Conservation (phyloP, 257 asterid genomes). For the Capsicum baccatum region DNA sequence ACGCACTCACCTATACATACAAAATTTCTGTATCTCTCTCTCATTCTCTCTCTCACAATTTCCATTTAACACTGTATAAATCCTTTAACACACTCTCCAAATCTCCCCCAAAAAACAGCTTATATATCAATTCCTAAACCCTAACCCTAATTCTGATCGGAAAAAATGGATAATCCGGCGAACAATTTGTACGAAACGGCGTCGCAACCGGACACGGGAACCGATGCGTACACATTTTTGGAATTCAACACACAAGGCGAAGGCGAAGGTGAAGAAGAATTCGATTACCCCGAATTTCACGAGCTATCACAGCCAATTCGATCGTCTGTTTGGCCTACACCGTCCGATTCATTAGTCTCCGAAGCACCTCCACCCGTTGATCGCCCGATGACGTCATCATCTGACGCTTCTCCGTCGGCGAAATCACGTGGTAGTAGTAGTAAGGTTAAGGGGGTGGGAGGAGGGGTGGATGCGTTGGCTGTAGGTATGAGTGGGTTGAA, state of each 20-base stretch:
- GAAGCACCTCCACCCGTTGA: conserved; percentile 39
- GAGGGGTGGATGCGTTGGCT: conserved; percentile 85
- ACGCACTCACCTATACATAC: not conserved
- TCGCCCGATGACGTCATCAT: conserved; percentile 50
- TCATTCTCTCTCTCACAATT: not conserved
- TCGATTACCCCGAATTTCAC: conserved; percentile 85
- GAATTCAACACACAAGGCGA: conserved; percentile 95
- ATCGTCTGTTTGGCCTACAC: conserved; percentile 77
- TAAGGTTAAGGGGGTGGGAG: conserved; percentile 64
- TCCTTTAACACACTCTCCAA: not conserved
- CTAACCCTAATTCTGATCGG: conserved; percentile 21
- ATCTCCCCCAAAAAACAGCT: too few relatives aligned
- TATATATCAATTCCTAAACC: conserved; percentile 24
- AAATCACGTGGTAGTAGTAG: conserved; percentile 52
- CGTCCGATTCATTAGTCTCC: conserved; percentile 60
- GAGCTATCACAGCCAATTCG: conserved; percentile 96
- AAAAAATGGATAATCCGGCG: conserved; percentile 72
- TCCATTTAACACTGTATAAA: not conserved
- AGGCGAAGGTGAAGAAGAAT: conserved; percentile 52
- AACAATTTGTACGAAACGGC: conserved; percentile 87
- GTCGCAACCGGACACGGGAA: conserved; percentile 95
- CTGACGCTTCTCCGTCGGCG: conserved; percentile 62
- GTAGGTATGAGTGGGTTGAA: conserved; percentile 94
- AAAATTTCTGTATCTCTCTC: not conserved
- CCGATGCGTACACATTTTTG: conserved; percentile 86